phyloP scores from a whole-genome alignment of 306 rosid genomes.

The Sicyos baderoa region DNA sequence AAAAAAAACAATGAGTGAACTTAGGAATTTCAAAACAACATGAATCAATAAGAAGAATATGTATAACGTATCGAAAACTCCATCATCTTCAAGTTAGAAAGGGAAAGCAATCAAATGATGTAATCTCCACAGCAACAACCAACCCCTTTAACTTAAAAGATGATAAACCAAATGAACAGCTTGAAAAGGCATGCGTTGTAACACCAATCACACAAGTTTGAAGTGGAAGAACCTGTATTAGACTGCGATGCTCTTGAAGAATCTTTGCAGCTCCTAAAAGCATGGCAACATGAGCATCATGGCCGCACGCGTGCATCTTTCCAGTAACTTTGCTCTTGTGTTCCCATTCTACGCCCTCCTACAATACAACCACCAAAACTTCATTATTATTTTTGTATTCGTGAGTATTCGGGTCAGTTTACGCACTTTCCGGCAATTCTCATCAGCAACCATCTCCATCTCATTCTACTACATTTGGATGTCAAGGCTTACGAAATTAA shows the following conservation, averaged over 20 bases:
- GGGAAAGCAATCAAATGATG: neutral
- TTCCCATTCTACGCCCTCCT: constrained; percentile 86
- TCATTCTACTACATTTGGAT: too few species aligned
- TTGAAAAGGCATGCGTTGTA: too few species aligned
- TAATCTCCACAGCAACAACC: neutral
- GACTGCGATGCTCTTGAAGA: constrained; percentile 37
- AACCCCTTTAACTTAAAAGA: neutral
- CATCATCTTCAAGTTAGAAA: neutral
- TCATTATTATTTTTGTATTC: too few species aligned
- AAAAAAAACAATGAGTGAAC: neutral
- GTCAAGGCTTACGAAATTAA: too few species aligned
- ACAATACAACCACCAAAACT: constrained; percentile 19
- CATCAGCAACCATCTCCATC: too few species aligned
- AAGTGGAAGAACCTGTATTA: neutral
- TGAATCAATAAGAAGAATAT: neutral
- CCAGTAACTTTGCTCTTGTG: constrained; percentile 81
- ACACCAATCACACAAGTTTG: neutral
- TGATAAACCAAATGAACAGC: too few species aligned
- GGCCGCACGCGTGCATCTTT: constrained; percentile 96
- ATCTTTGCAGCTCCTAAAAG: constrained; percentile 90
- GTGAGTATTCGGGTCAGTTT: too few species aligned
- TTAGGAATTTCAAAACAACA: neutral
- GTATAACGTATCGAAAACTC: neutral
- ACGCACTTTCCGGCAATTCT: too few species aligned
- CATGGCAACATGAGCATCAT: constrained; percentile 91